phyloP scores from a whole-genome alignment of 257 asterid genomes.

The Knoxia roxburghii region DNA sequence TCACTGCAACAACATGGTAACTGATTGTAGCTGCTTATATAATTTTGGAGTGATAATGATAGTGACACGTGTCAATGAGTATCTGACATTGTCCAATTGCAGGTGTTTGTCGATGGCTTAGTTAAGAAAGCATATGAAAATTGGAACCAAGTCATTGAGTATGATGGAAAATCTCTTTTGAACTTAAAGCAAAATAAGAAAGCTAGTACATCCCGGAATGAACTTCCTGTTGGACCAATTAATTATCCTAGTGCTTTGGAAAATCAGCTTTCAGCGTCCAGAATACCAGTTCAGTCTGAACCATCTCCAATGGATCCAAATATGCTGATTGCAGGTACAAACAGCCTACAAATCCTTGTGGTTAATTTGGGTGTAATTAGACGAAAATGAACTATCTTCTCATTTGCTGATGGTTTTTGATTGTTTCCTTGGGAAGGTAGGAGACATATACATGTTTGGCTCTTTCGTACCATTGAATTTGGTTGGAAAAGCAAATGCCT shows the following conservation, averaged over 20 bases:
- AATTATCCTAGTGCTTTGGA: conserved; percentile 56
- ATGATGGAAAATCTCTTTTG: conserved; percentile 84
- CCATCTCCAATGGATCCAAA: conserved; percentile 47
- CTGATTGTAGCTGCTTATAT: not conserved
- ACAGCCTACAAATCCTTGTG: not conserved
- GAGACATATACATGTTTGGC: not conserved
- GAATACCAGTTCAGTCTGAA: conserved; percentile 46
- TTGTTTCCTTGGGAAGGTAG: not conserved
- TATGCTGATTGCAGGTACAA: conserved; percentile 65
- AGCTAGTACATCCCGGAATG: conserved; percentile 32
- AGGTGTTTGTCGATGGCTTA: conserved; percentile 81
- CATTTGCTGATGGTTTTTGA: not conserved
- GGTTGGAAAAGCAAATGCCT: not conserved
- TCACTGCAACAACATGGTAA: not conserved
- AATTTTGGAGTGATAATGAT: not conserved
- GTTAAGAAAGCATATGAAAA: conserved; percentile 92
- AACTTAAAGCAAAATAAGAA: conserved; percentile 58
- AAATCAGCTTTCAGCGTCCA: conserved; percentile 50
- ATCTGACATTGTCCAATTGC: conserved; percentile 8
- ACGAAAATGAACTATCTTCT: not conserved
- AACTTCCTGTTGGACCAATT: conserved; percentile 50
- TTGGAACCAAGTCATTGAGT: conserved; percentile 90
- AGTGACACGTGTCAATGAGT: conserved; percentile 4
- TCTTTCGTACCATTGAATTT: not conserved
- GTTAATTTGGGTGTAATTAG: not conserved